Evolutionary conservation across 2,329 filamentous ascomycete genomes (phyloP), one percentile per base, ranked within the genome.

Genomic region (Penicillium griseofulvum): DNA sequence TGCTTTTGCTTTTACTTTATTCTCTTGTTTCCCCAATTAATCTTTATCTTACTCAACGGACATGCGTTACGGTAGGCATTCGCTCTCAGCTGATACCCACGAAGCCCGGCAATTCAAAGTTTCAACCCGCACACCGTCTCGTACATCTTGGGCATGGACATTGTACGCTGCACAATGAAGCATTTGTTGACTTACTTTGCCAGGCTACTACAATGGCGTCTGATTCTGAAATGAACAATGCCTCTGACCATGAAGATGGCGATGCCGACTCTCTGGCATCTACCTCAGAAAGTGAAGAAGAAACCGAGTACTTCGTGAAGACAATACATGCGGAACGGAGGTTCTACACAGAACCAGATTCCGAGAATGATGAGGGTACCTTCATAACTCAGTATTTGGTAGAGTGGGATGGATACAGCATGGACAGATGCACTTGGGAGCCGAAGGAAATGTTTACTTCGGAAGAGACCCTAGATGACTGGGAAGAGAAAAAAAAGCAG

Each of bases 371-470:
- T 74, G 5, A 68, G 68, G 51, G 43, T 8, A 6, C 16, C 19
- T 48, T 34, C 11, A 6, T 48, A 5, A 53, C 67, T 16, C 70
- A 65, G 24, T 90, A 84, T 65, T 78, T 91, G 1, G 80, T 89
- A 22, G 80, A 83, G 56, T 91, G 87, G 88, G 74, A 77, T 26
- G 80, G 76, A 2, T 91, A 87, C 64, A 74, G 78, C 1, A 58
- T 85, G 5, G 69, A 83, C n/a, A 70, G 81, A 54, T 78, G 79
- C 52, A 85, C 83, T 0, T 84, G 80, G 80, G 80, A 84, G 58
- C 78, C 80, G 1, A 65, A 63, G 17, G 69, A 73, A 2, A 70
- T 71, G 43, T 79, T 83, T 55, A 48, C 61, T 26, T 58, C 64
- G 38, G 64, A 68, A 26, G 62, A 74, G 17, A 75, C 71, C 0